These are phyloP conservation scores for Rubroshorea leprosula DNA, from an alignment of 345 rosid genomes.

Conservation along the genomic window DNA sequence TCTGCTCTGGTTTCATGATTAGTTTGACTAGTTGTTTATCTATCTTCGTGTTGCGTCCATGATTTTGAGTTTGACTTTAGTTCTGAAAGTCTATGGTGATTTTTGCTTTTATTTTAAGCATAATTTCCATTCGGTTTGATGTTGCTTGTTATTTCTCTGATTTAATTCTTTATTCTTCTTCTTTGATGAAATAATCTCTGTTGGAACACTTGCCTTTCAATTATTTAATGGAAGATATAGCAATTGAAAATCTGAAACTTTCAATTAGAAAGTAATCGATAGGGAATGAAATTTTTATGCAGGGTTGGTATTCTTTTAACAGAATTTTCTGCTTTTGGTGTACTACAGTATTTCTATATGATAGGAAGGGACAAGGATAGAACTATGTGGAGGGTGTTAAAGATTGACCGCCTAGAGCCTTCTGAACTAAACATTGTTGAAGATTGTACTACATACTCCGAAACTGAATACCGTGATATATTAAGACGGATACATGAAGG, in stretches of 20 bases:
- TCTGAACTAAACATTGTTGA: conserved; percentile 58
- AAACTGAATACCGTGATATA: conserved; percentile 60
- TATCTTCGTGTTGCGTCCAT: neutral
- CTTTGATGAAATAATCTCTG: too few relatives aligned
- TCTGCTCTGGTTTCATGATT: neutral
- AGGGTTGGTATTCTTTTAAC: neutral
- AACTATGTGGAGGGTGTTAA: conserved; percentile 64
- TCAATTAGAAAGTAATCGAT: too few relatives aligned
- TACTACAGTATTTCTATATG: conserved; percentile 75
- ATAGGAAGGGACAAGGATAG: conserved; percentile 73
- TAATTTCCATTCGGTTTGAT: too few relatives aligned
- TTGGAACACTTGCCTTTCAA: too few relatives aligned
- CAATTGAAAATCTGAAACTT: too few relatives aligned
- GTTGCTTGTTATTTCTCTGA: neutral
- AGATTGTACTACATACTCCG: conserved; percentile 61
- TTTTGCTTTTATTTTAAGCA: neutral
- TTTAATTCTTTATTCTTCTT: neutral
- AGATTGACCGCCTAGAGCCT: conserved; percentile 70
- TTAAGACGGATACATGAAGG: conserved; percentile 73
- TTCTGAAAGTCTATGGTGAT: neutral
- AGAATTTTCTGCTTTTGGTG: conserved; percentile 1
- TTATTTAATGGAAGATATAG: too few relatives aligned
- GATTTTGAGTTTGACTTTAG: conserved; percentile 1
- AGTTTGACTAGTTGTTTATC: neutral
- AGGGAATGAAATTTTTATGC: too few relatives aligned